Conservation (phyloP, 2,329 filamentous ascomycete genomes). For the Thelonectria discophora region DNA sequence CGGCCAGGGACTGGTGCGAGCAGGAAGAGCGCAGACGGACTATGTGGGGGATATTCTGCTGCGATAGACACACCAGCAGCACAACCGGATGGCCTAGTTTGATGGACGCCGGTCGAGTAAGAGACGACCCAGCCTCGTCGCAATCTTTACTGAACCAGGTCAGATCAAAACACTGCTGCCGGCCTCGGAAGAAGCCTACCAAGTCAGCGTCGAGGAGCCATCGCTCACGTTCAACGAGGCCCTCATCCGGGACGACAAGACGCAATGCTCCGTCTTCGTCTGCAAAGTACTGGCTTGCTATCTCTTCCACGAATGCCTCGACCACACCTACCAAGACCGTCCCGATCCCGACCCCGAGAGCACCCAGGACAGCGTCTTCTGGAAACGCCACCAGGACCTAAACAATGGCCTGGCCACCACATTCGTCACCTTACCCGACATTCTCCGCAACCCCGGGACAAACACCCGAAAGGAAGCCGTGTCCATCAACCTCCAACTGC, state of each 20-base stretch:
- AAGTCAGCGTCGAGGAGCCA: conserved; percentile 67
- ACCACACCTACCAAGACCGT: conserved; percentile 72
- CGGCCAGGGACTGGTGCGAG: conserved; percentile 82
- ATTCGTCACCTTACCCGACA: conserved; percentile 76
- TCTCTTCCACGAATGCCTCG: conserved; percentile 80
- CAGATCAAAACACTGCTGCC: conserved; percentile 79
- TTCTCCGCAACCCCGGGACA: conserved; percentile 72
- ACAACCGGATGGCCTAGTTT: conserved; percentile 88
- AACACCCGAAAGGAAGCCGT: conserved; percentile 74
- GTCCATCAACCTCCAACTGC: conserved; percentile 84
- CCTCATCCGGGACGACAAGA: conserved; percentile 57
- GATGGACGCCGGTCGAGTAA: conserved; percentile 74
- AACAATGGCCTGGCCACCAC: conserved; percentile 80
- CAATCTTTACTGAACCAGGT: conserved; percentile 10
- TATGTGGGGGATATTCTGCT: conserved; percentile 82
- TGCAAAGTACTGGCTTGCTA: conserved; percentile 75
- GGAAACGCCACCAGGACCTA: conserved; percentile 80
- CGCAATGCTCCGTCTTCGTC: conserved; percentile 70
- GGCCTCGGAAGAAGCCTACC: conserved; percentile 76
- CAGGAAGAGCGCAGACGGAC: conserved; percentile 75
- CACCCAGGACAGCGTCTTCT: conserved; percentile 63
- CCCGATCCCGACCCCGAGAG: conserved; percentile 65
- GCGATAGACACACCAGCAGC: conserved; percentile 83
- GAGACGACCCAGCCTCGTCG: not conserved
- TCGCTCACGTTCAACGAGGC: conserved; percentile 69